Evolutionary conservation across 768 basidiomycete species (phyloP), one percentile per base, ranked within the genome.

Genomic region (Mycena vitilis): DNA sequence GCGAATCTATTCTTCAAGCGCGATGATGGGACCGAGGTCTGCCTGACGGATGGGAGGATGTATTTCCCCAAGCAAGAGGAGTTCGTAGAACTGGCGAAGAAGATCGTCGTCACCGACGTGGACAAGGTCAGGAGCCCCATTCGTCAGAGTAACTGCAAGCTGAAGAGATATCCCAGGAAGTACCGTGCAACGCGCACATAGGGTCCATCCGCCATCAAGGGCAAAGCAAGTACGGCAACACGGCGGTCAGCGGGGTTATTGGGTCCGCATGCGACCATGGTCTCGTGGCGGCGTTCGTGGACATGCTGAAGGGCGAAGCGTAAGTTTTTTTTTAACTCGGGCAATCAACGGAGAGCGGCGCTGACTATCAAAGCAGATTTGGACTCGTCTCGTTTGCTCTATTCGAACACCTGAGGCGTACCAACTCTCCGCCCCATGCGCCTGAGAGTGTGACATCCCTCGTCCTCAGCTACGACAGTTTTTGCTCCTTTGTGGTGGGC

Each of bases 11-110:
- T 57, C 60, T 62, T 30, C 60, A 68, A 68, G 62, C 66, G 60
- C n/a, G 66, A 68, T 38, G 38, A 68, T n/a, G 66, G 66, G 18
- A 62, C 18, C 45, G 60, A 68, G 18, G 37, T 15, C 38, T 36
- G 52, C 23, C 55, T 68, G 1, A 68, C 66, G 11, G 66, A 68
- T 47, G 66, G 66, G 15, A 34, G 23, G n/a, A 68, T 68, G 66
- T 68, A 62, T 49, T 62, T 66, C 45, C 66, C 66, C 2, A 48
- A 18, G 9, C 60, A 68, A 59, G 23, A 20, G 4, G 55, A 51
- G 61, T 68, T 56, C 40, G 42, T 51, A 0, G 30, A 9, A 15
- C 44, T 68, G 15, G 30, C 25, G 8, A 53, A 63, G 34, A 3
- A 12, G n/a, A 53, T 57, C 22, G 47, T 68, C 5, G 18, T 67